A percentile compares a stretch with the other conserved stretches of the same genome.
Conservation (phyloP, 768 basidiomycete species). For the Suillus clintonianus region DNA sequence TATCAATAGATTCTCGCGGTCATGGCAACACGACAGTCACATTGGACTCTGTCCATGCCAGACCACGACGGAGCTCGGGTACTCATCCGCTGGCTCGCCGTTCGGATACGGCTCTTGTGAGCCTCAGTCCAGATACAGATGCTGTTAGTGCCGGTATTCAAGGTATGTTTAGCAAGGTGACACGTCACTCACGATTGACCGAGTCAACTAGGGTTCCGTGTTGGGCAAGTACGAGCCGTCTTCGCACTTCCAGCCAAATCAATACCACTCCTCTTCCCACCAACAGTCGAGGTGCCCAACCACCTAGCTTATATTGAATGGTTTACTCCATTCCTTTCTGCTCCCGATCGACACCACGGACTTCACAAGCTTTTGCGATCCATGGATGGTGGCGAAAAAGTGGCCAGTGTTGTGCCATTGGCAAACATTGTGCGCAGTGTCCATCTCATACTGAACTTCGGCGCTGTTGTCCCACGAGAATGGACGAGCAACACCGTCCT, state of each 20-base stretch:
- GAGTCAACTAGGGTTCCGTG: not conserved
- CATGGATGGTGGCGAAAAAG: conserved; percentile 18
- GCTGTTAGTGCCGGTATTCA: conserved; percentile 6
- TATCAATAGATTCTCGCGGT: conserved; percentile 12
- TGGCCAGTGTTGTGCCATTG: conserved; percentile 15
- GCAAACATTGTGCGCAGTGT: conserved; percentile 14
- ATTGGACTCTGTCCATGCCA: conserved; percentile 34
- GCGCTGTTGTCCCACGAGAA: conserved; percentile 13
- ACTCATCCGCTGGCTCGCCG: not conserved
- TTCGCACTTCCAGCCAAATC: conserved; percentile 8
- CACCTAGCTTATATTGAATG: conserved; percentile 14
- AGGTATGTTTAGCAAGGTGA: conserved; percentile 21
- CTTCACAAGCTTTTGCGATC: conserved; percentile 28
- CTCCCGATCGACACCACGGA: conserved; percentile 18
- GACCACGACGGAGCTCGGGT: conserved; percentile 17
- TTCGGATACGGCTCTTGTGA: conserved; percentile 39
- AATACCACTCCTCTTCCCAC: conserved; percentile 13
- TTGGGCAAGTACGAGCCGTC: conserved; percentile 10
- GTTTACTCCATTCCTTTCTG: conserved; percentile 22
- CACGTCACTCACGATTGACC: not conserved
- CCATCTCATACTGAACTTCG: conserved; percentile 27
- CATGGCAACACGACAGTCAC: conserved; percentile 7
- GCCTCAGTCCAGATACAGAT: conserved; percentile 1
- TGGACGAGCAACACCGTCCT: conserved; percentile 28
- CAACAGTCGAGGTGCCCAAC: conserved; percentile 17